Evolutionary conservation across 768 basidiomycete genomes (phyloP).

Genomic region (Hypsizygus marmoreus): DNA sequence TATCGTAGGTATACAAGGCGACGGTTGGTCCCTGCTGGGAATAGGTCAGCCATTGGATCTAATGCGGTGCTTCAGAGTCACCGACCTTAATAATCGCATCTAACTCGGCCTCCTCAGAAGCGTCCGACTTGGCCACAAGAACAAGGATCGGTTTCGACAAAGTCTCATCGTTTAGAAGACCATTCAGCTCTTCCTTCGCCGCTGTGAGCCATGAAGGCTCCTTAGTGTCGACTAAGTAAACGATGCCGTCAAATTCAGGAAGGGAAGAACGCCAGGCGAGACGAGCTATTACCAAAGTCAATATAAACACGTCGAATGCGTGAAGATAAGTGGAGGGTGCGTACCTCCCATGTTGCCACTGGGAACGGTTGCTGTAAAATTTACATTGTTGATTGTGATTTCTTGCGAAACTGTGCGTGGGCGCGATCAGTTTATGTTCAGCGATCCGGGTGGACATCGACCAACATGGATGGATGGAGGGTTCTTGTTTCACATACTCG

Average conservation of each 20-base stretch:
- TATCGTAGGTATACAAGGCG: background rate
- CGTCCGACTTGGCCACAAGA: background rate
- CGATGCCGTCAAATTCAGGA: constrained; percentile 5
- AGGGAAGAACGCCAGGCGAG: constrained; percentile 2
- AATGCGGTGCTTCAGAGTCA: background rate
- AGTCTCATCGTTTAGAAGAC: constrained; percentile 1
- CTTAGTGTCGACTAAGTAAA: background rate
- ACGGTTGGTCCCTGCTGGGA: background rate
- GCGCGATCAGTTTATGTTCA: background rate
- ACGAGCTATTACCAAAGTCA: background rate
- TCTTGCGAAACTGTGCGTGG: constrained; percentile 2
- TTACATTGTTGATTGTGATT: constrained; percentile 1
- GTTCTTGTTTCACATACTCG: background rate
- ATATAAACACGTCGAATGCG: background rate
- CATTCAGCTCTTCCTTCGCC: background rate
- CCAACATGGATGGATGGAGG: constrained; percentile 3
- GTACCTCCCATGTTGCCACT: background rate
- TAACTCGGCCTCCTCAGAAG: background rate
- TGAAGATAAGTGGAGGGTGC: background rate
- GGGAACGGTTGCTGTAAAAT: background rate
- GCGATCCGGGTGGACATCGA: background rate
- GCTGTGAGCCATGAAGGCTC: background rate
- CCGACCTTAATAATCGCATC: constrained; percentile 1
- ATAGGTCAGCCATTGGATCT: background rate
- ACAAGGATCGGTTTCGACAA: constrained; percentile 3